Conservation (phyloP, 2,329 filamentous ascomycete species). For the Diaporthe helianthi region DNA sequence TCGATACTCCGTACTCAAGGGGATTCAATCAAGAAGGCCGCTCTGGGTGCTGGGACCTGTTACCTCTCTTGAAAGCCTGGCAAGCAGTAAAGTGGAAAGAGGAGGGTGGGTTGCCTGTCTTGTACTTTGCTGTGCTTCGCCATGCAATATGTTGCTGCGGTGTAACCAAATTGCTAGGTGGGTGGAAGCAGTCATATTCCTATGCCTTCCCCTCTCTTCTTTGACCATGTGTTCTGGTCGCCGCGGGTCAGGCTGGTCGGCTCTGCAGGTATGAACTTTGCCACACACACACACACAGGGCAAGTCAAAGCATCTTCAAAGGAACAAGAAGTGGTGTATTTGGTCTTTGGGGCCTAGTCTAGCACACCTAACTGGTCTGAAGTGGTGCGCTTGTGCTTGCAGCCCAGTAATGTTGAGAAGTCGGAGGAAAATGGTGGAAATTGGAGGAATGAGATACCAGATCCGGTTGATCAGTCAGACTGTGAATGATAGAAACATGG, state of each 20-base stretch:
- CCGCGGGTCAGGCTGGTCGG: not conserved
- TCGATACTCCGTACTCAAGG: not conserved
- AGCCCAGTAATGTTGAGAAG: not conserved
- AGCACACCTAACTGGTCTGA: not conserved
- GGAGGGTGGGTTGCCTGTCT: not conserved
- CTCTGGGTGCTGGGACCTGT: not conserved
- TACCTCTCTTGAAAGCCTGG: not conserved
- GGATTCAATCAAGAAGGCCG: not conserved
- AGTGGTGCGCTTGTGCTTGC: not conserved
- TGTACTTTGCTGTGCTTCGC: not conserved
- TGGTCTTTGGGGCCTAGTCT: conserved; percentile 8
- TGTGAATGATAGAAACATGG: conserved; percentile 19
- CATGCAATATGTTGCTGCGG: conserved; percentile 1
- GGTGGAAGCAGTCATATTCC: conserved; percentile 1
- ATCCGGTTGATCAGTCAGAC: conserved; percentile 19
- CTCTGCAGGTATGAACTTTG: not conserved
- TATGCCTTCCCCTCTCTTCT: conserved; percentile 1
- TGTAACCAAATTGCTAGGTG: not conserved
- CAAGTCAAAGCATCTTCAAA: not conserved
- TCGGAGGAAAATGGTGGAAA: not conserved
- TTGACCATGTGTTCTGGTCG: not conserved
- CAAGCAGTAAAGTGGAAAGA: not conserved
- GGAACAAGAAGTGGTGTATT: not conserved
- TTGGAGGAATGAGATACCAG: not conserved
- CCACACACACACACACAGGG: conserved; percentile 12